Evolutionary conservation across 805 yeast species (phyloP).

Genomic region (Candida palmyrensis): DNA sequence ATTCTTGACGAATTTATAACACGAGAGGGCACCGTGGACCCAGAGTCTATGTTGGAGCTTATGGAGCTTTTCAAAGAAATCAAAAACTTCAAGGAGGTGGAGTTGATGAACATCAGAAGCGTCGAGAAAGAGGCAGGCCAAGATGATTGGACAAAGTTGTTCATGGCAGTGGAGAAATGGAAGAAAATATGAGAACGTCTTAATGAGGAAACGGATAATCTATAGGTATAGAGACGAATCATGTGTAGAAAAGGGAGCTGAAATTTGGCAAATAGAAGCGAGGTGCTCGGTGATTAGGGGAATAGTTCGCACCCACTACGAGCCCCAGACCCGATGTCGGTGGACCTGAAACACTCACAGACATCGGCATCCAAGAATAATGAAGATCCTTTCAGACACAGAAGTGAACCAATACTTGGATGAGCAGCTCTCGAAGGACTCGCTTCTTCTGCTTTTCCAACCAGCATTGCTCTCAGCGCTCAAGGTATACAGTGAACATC

Average conservation of each 20-base stretch:
- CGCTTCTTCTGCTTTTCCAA: conserved; percentile 29
- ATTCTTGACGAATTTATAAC: conserved; percentile 8
- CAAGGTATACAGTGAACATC: conserved; percentile 35
- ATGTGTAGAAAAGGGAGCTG: too few species aligned
- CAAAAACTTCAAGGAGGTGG: conserved; percentile 6
- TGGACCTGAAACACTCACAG: too few species aligned
- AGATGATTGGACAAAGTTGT: background rate
- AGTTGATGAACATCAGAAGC: conserved; percentile 5
- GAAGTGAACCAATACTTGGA: conserved; percentile 23
- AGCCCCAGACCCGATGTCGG: too few species aligned
- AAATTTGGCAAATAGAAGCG: too few species aligned
- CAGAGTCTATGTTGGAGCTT: conserved; percentile 5
- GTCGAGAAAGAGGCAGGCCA: conserved; percentile 3
- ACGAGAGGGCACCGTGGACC: conserved; percentile 1
- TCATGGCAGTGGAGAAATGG: conserved; percentile 2
- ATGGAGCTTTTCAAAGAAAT: conserved; percentile 7
- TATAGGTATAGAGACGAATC: background rate
- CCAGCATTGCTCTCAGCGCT: conserved; percentile 32
- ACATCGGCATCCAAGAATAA: too few species aligned
- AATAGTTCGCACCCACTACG: too few species aligned
- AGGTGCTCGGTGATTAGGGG: too few species aligned
- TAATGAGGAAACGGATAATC: background rate
- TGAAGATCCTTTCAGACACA: conserved; percentile 29
- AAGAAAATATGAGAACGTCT: background rate
- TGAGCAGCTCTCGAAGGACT: conserved; percentile 14